These are phyloP conservation scores for Gigaspora rosea DNA, from an alignment of 192 early-diverging fungal genomes.

Conservation along the genomic window DNA sequence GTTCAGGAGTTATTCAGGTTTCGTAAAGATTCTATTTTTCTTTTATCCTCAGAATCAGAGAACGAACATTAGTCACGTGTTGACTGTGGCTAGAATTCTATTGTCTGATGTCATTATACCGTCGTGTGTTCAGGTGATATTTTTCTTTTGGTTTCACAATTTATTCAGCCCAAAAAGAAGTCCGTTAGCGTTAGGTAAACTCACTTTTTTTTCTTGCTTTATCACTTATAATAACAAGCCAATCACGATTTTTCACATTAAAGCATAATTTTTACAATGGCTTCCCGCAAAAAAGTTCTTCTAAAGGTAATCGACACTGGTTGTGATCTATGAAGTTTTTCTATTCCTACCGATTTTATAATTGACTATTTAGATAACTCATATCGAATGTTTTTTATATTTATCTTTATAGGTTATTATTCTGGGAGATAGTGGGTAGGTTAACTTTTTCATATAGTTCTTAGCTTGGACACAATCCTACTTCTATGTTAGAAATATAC, in stretches of 20 bases:
- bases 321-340: neutral
- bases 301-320: conserved; percentile 46
- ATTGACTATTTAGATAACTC: neutral
- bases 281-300: conserved; percentile 57
- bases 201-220: neutral
- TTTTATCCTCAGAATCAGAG: no score
- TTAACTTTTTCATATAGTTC: neutral
- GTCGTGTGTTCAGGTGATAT: neutral
- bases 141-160: conserved; percentile 4
- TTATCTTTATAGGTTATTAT: conserved; percentile 67
- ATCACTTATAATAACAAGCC: no score
- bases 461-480: neutral
- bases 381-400: neutral
- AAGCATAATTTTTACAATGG: conserved; percentile 28
- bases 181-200: neutral
- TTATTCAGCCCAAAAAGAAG: conserved; percentile 1
- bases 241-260: neutral
- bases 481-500: neutral
- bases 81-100: no score
- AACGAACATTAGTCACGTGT: no score
- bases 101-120: no score
- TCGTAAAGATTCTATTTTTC: no score
- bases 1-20: no score
- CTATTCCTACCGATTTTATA: neutral
- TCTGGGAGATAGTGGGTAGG: conserved; percentile 82